Evolutionary conservation across 352 stramenopile species (phyloP).

Genomic region (Globisporangium spinosum): DNA sequence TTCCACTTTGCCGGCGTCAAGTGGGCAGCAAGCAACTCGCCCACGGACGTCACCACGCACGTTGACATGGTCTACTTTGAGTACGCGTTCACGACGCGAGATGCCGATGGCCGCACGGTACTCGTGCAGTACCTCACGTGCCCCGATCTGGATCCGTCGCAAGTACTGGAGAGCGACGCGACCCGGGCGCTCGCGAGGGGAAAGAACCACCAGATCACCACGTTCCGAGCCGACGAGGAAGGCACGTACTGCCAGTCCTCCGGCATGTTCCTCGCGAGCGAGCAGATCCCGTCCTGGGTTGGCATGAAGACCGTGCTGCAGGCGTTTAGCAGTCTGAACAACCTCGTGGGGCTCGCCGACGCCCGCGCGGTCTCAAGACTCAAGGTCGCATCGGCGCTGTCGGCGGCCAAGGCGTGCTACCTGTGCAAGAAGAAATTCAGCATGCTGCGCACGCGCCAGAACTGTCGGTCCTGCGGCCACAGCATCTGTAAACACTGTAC

Average conservation of each 20-base stretch:
- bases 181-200: constrained; percentile 1
- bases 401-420: constrained; percentile 17
- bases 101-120: constrained; percentile 16
- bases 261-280: constrained; percentile 5
- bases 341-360: constrained; percentile 13
- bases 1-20: constrained; percentile 62
- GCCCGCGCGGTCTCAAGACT: constrained; percentile 10
- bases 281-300: constrained; percentile 15
- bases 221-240: constrained; percentile 11
- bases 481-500: constrained; percentile 18
- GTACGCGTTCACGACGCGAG: constrained; percentile 12
- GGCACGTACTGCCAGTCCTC: constrained; percentile 13
- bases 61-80: constrained; percentile 16
- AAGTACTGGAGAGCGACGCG: constrained; percentile 3
- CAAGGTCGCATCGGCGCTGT: neutral
- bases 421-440: constrained; percentile 31
- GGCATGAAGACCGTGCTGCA: constrained; percentile 12
- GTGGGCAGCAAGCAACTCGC: constrained; percentile 21
- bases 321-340: constrained; percentile 12
- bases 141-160: constrained; percentile 7
- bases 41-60: neutral
- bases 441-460: constrained; percentile 21
- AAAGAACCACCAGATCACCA: constrained; percentile 4
- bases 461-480: constrained; percentile 16
- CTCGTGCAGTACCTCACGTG: constrained; percentile 17